A percentile compares a stretch with the other conserved stretches of the same genome.
phyloP scores from a whole-genome alignment of 306 rosid species.

The Quercus mongolica region DNA sequence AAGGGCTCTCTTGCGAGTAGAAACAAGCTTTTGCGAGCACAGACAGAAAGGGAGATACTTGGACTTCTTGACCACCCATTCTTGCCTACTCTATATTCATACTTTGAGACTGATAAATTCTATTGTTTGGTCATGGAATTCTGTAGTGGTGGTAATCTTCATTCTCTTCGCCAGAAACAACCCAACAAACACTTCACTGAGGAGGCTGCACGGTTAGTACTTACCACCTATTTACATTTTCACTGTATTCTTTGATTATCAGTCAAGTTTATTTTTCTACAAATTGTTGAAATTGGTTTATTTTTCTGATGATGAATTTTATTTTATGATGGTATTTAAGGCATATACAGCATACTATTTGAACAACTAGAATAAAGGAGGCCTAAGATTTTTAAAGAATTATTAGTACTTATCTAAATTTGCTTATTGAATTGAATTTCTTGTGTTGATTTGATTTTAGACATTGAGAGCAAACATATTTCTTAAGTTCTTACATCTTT shows the following conservation, averaged over 20 bases:
- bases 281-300: no score
- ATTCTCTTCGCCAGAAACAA: constrained; percentile 85
- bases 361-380: no score
- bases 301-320: no score
- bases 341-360: no score
- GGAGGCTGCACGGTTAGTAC: constrained; percentile 82
- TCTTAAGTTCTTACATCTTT: constrained; percentile 16
- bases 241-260: neutral
- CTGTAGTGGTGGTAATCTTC: constrained; percentile 91
- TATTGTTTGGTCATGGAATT: constrained; percentile 87
- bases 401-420: neutral
- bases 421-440: neutral
- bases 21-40: constrained; percentile 81
- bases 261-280: neutral
- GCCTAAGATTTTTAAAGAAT: no score
- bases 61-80: constrained; percentile 94
- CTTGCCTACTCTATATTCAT: constrained; percentile 81
- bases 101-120: constrained; percentile 81
- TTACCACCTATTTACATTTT: neutral
- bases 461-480: neutral
- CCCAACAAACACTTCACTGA: constrained; percentile 80
- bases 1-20: constrained; percentile 81
- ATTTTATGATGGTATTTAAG: no score
- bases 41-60: constrained; percentile 89
- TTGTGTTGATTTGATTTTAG: neutral